Percentiles rank a stretch among this genome's conserved stretches.
Conservation (phyloP, 2,329 filamentous ascomycete genomes). For the Alternaria conjuncta region DNA sequence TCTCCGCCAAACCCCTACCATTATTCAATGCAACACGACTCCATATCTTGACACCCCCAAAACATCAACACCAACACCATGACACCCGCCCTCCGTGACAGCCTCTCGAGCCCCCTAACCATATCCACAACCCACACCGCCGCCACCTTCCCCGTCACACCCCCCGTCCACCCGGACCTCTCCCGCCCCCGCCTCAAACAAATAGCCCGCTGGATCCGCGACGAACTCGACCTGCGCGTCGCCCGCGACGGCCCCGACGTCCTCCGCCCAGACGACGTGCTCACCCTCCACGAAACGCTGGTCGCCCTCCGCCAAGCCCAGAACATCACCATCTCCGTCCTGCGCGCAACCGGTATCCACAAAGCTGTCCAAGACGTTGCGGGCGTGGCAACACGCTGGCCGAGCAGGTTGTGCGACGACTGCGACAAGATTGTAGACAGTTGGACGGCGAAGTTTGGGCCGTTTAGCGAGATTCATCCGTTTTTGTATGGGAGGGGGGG, state of each 20-base stretch:
- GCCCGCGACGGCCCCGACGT: constrained; percentile 54
- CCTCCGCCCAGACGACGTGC: constrained; percentile 52
- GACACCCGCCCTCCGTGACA: neutral
- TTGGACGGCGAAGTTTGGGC: constrained; percentile 51
- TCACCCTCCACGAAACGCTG: constrained; percentile 54
- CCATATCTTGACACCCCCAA: neutral
- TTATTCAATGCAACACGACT: neutral
- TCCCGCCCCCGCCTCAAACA: constrained; percentile 43
- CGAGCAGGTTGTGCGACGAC: constrained; percentile 51
- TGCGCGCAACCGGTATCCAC: constrained; percentile 56
- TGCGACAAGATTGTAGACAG: constrained; percentile 51
- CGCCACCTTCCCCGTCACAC: neutral
- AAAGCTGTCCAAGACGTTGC: constrained; percentile 52
- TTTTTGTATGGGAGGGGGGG: constrained; percentile 54
- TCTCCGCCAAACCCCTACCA: neutral
- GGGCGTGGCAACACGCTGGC: constrained; percentile 57
- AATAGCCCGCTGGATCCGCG: constrained; percentile 55
- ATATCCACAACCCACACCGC: constrained; percentile 1
- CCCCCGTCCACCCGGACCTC: constrained; percentile 22
- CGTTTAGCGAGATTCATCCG: constrained; percentile 46
- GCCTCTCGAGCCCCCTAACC: neutral
- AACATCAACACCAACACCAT: neutral
- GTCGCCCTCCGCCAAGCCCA: constrained; percentile 26
- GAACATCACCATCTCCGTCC: constrained; percentile 40
- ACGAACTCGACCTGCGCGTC: constrained; percentile 55